A percentile compares a stretch with the other conserved stretches of the same genome.
Evolutionary conservation across 1,284 basidiomycete species (phyloP).

Genomic region (Phylloboletellus chloephorus): DNA sequence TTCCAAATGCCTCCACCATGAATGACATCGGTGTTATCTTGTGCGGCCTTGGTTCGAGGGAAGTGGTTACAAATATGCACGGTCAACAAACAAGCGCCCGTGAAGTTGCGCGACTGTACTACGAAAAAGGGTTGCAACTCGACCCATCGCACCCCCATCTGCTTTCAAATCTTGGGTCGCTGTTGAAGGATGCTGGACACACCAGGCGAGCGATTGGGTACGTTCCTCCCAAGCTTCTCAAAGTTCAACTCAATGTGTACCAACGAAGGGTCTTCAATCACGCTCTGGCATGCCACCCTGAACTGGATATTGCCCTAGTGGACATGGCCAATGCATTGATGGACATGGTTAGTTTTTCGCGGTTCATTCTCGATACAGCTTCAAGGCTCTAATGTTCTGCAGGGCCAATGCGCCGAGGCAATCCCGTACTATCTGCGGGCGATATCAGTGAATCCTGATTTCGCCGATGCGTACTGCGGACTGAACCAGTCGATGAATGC

Average conservation of each 20-base stretch:
- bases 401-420: conserved; percentile 49
- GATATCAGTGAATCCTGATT: conserved; percentile 45
- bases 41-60: conserved; percentile 39
- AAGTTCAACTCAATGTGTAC: not conserved
- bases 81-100: conserved; percentile 25
- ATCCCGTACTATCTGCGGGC: conserved; percentile 53
- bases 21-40: conserved; percentile 61
- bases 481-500: conserved; percentile 48
- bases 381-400: conserved; percentile 2
- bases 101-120: conserved; percentile 49
- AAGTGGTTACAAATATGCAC: conserved; percentile 16
- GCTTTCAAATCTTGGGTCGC: conserved; percentile 56
- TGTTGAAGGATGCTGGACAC: conserved; percentile 55
- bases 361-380: not conserved
- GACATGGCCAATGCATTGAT: conserved; percentile 60
- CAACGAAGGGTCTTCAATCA: conserved; percentile 22
- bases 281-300: conserved; percentile 50
- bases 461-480: conserved; percentile 56
- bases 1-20: conserved; percentile 50
- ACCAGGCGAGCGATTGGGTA: conserved; percentile 47
- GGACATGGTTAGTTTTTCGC: conserved; percentile 36
- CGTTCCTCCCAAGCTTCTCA: conserved; percentile 15
- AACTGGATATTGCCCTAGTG: conserved; percentile 56
- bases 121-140: conserved; percentile 49
- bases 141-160: conserved; percentile 55